Evolutionary conservation across 2,329 filamentous ascomycete genomes (phyloP), one percentile per base, ranked within the genome.

Genomic region (Clarireedia paspali): DNA sequence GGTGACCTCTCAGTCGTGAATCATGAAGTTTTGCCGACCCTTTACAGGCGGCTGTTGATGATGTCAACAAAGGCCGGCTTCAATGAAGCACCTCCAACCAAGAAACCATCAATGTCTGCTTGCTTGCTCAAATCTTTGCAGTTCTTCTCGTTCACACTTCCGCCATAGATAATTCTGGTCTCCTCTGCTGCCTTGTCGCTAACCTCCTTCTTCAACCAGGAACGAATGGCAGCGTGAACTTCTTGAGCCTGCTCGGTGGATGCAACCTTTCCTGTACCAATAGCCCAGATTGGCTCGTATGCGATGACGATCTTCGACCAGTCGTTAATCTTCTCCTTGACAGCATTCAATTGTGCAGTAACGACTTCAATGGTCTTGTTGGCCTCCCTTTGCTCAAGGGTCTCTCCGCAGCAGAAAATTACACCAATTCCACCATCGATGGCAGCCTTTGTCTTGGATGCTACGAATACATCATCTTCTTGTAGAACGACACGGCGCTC

Each of bases 251-350:
- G 91, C 76, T 90, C 80, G 59, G 85, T 91, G 62, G 85, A 88
- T 66, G 90, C 90, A 64, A 95, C 90, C 79, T 94, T 95, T 74
- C 94, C 94, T 64, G 94, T 97, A 66, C 92, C 92, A 66, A 85
- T 88, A 72, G 84, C 91, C 92, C 94, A 99, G 80, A 99, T 95
- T 70, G 94, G 94, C 83, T 99, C 94, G 76, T 99, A 99, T 70
- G 94, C 94, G 69, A 99, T 82, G 72, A 99, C 94, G 63, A 99
- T 83, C 79, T 94, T 94, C 70, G 79, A 82, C 94, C 94, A 99
- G 77, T 96, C 89, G 67, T 83, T 77, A 70, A 89, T 77, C 78
- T 87, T 79, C 72, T 91, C 85, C 56, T 83, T 82, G 63, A 92
- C 89, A 63, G 91, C 91, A 62, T 84, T 81, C 67, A 99, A 83